Evolutionary conservation across 345 rosid species (phyloP).

Genomic region (Noccaea bulbosa): DNA sequence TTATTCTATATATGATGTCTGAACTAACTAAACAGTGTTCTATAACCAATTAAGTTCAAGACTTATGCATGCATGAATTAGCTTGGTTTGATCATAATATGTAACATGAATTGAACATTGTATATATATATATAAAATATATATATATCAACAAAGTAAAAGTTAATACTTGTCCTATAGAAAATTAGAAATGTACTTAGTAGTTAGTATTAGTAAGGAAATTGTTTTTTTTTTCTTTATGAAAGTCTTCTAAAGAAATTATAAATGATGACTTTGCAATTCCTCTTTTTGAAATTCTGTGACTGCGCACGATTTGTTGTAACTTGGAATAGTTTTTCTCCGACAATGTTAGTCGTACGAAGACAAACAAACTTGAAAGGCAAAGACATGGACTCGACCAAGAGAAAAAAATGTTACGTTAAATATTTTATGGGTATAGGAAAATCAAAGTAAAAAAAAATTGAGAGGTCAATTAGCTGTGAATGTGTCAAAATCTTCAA

Average conservation of each 20-base stretch:
- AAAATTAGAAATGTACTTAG: neutral
- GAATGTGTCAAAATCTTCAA: slow-evolving; percentile 4
- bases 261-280: slow-evolving; percentile 23
- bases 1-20: neutral
- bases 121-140: too few relatives aligned
- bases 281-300: slow-evolving; percentile 18
- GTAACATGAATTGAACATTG: neutral
- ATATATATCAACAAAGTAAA: neutral
- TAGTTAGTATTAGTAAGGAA: neutral
- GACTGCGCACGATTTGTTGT: slow-evolving; percentile 21
- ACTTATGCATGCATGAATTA: neutral
- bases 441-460: slow-evolving; percentile 13
- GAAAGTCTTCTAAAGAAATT: slow-evolving; percentile 26
- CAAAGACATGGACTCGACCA: neutral
- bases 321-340: slow-evolving; percentile 17
- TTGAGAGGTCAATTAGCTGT: slow-evolving; percentile 3
- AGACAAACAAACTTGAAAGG: neutral
- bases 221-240: neutral
- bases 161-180: neutral
- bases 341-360: slow-evolving; percentile 30
- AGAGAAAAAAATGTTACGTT: neutral
- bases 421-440: neutral
- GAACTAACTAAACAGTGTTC: slow-evolving; percentile 15
- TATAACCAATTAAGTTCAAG: neutral
- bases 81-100: neutral